These are phyloP conservation scores for Filosporella fistucella DNA, from an alignment of 495 filamentous ascomycete genomes.

Conservation along the genomic window DNA sequence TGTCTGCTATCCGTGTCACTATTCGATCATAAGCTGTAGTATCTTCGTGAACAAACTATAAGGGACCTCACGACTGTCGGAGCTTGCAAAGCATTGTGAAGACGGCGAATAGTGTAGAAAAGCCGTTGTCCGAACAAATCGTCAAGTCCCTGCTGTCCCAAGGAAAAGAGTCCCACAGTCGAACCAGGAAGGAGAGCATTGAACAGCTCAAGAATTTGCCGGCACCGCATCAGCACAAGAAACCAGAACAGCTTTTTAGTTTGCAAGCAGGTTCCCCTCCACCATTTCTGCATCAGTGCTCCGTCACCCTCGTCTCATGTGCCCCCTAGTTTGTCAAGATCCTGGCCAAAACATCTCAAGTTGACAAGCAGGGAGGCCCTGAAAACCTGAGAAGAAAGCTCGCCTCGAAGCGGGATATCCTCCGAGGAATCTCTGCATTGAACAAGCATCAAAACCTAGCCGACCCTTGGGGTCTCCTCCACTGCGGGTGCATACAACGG, in stretches of 20 bases:
- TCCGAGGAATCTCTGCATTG: constrained; percentile 23
- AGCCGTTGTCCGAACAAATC: too few relatives aligned
- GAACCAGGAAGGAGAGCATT: too few relatives aligned
- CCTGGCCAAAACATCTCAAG: constrained; percentile 22
- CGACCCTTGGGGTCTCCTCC: constrained; percentile 19
- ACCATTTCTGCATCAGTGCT: constrained; percentile 18
- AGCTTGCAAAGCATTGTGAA: not conserved
- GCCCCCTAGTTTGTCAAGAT: constrained; percentile 21
- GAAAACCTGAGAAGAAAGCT: constrained; percentile 13
- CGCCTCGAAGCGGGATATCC: constrained; percentile 20
- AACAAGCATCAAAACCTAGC: constrained; percentile 21
- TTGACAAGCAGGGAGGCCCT: constrained; percentile 20
- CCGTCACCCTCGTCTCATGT: constrained; percentile 26
- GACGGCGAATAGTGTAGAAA: too few relatives aligned
- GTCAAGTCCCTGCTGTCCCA: too few relatives aligned
- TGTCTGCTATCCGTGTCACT: constrained; percentile 4
- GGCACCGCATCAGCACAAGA: constrained; percentile 8
- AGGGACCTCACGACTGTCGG: not conserved
- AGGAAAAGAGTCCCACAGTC: too few relatives aligned
- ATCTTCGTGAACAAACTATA: too few relatives aligned
- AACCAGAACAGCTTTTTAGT: constrained; percentile 9
- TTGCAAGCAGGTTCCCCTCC: constrained; percentile 19
- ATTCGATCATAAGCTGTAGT: constrained; percentile 8
- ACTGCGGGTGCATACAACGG: constrained; percentile 23
- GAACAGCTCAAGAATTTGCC: constrained; percentile 17